Evolutionary conservation across 495 filamentous ascomycete species (phyloP).

Genomic region (Penicillium taxi): DNA sequence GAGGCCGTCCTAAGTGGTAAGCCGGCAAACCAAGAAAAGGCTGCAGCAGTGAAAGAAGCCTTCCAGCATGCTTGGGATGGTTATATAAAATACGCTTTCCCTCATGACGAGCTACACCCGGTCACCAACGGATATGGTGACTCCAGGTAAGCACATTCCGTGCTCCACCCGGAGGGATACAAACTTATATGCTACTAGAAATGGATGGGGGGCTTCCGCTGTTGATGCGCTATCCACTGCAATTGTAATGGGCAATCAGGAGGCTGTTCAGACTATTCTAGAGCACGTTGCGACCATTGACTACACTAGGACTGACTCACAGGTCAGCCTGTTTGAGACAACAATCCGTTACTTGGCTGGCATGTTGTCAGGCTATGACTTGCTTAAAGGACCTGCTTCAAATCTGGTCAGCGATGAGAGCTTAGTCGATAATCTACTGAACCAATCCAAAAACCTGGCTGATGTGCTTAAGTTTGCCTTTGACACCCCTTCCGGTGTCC

Average conservation of each 20-base stretch:
- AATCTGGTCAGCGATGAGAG: slow-evolving; percentile 36
- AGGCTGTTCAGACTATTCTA: slow-evolving; percentile 61
- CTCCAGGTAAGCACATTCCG: slow-evolving; percentile 50
- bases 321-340: slow-evolving; percentile 78
- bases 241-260: slow-evolving; percentile 61
- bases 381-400: slow-evolving; percentile 64
- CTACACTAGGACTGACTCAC: slow-evolving; percentile 50
- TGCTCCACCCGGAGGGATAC: not conserved
- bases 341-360: slow-evolving; percentile 84
- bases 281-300: slow-evolving; percentile 60
- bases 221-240: slow-evolving; percentile 80
- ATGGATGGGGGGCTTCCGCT: slow-evolving; percentile 81
- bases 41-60: slow-evolving; percentile 62
- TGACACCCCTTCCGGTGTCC: slow-evolving; percentile 65
- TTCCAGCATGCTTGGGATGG: slow-evolving; percentile 76
- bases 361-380: slow-evolving; percentile 73
- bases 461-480: slow-evolving; percentile 72
- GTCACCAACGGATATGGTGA: slow-evolving; percentile 56
- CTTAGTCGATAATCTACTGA: slow-evolving; percentile 50
- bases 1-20: slow-evolving; percentile 6
- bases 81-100: slow-evolving; percentile 72
- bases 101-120: slow-evolving; percentile 68
- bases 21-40: slow-evolving; percentile 28
- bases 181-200: slow-evolving; percentile 40
- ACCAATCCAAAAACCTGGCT: slow-evolving; percentile 61